Base-by-base conservation (phyloP, 306 rosid genomes). In the Psophocarpus tetragonolobus region DNA sequence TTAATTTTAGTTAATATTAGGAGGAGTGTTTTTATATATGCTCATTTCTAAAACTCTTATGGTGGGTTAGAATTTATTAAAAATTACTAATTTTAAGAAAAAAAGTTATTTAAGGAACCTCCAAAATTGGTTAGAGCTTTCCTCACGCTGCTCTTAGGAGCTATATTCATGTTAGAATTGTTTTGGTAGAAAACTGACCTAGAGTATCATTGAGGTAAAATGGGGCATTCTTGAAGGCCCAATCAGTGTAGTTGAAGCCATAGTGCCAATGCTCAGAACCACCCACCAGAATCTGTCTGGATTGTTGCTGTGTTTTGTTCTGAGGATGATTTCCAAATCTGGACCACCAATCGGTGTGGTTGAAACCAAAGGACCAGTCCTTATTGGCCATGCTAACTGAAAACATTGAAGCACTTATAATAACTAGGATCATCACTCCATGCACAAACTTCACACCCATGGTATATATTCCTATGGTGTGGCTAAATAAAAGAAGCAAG, bases 181-280 rank as follows among this genome's bases (percentile, higher is more conserved):
- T 0, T 60, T 35, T 9, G 10, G 1, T 3, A 9, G 14, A 48
- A 68, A 74, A 3, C 56, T 80, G 17, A 94, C 96, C 91, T 0
- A 94, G 83, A 18, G 89, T 87, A 2, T 94, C 98, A 9, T 70
- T 78, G 4, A 85, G 5, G 74, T 84, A 82, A 57, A 85, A 77
- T 0, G 96, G 87, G 21, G 50, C 73, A 24, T 75, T 83, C 3
- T 84, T 82, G 4, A 70, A 15, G 0, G 87, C 85, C 92, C 90
- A 88, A 9, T 80, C 57, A 1, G 29, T 81, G 64, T 86, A 88
- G 70, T 84, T 77, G 4, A 60, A 82, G 71, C 85, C 87, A 2
- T 68, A 81, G 36, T 30, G 84, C 90, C 92, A 86, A 2, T 67
- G 38, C 23, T 84, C 23, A 0, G 93, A 85, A 0, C 91, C 94